phyloP scores from a whole-genome alignment of 2,329 filamentous ascomycete genomes.

The Aspergillus clavatus region DNA sequence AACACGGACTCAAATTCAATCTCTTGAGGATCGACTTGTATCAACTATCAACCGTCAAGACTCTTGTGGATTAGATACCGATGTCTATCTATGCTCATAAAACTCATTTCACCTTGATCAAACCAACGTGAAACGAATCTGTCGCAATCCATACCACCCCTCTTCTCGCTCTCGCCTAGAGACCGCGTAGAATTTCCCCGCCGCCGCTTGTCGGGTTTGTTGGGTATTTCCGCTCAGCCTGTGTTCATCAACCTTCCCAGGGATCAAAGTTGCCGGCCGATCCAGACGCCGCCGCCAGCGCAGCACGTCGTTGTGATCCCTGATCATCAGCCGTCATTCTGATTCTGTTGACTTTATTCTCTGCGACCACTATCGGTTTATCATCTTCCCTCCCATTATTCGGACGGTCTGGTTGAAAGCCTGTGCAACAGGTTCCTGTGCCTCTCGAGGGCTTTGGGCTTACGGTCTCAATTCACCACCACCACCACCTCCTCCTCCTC shows the following conservation, averaged over 20 bases:
- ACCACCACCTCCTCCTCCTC: conserved; percentile 10
- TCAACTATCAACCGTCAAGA: too few relatives aligned
- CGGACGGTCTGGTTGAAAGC: conserved; percentile 16
- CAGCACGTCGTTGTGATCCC: conserved; percentile 18
- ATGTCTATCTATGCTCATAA: neutral
- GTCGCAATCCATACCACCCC: conserved; percentile 4
- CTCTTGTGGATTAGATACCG: neutral
- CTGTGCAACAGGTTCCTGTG: conserved; percentile 12
- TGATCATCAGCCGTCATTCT: conserved; percentile 14
- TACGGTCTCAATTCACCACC: conserved; percentile 12
- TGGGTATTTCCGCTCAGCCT: conserved; percentile 20
- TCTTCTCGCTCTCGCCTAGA: conserved; percentile 6
- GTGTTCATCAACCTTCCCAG: conserved; percentile 12
- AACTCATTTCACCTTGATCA: neutral
- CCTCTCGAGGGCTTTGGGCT: conserved; percentile 8
- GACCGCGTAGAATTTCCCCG: conserved; percentile 10
- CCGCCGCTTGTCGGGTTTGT: conserved; percentile 14
- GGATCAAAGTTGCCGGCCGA: conserved; percentile 23
- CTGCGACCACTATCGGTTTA: conserved; percentile 16
- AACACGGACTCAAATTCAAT: neutral
- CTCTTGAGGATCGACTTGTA: too few relatives aligned
- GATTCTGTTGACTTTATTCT: conserved; percentile 10
- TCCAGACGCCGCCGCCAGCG: conserved; percentile 23
- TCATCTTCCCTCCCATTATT: conserved; percentile 14
- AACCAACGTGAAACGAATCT: conserved; percentile 13